Percentiles rank a stretch among this genome's conserved stretches.
These are phyloP conservation scores for Populus euphratica DNA, from an alignment of 345 rosid genomes.

Conservation along the genomic window DNA sequence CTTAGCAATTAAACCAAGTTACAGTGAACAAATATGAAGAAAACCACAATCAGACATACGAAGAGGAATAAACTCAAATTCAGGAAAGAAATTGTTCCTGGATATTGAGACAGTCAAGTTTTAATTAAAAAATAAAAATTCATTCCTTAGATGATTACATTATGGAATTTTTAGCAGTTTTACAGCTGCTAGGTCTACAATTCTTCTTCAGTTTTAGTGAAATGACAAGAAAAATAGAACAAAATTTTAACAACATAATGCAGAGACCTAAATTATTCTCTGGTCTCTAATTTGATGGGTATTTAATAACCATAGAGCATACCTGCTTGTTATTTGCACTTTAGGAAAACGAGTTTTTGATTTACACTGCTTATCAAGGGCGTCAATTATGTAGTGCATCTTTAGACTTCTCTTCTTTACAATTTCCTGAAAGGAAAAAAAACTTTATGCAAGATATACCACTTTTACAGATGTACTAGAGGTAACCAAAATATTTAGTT, in stretches of 20 bases:
- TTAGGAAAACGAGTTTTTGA: slow-evolving; percentile 34
- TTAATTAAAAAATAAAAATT: too few relatives aligned
- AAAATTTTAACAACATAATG: background rate
- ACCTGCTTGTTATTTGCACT: slow-evolving; percentile 52
- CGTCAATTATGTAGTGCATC: slow-evolving; percentile 39
- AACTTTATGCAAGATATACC: slow-evolving; percentile 10
- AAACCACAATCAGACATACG: too few relatives aligned
- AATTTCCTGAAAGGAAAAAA: slow-evolving; percentile 47
- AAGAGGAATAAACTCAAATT: too few relatives aligned
- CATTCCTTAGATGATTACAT: too few relatives aligned
- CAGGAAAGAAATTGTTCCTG: too few relatives aligned
- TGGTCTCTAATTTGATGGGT: background rate
- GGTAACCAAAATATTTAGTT: background rate
- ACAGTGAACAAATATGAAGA: too few relatives aligned
- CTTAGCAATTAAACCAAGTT: too few relatives aligned
- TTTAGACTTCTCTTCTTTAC: slow-evolving; percentile 51
- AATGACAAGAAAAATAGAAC: too few relatives aligned
- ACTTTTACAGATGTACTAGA: background rate
- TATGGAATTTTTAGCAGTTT: too few relatives aligned
- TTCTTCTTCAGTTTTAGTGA: too few relatives aligned
- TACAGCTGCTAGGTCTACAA: too few relatives aligned
- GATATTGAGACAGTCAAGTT: too few relatives aligned
- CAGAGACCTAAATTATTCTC: background rate
- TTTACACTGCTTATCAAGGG: slow-evolving; percentile 46
- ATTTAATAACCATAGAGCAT: slow-evolving; percentile 26